A percentile compares a stretch with the other conserved stretches of the same genome.
Evolutionary conservation across 805 yeast species (phyloP).

Genomic region (Zygosaccharomyces siamensis): DNA sequence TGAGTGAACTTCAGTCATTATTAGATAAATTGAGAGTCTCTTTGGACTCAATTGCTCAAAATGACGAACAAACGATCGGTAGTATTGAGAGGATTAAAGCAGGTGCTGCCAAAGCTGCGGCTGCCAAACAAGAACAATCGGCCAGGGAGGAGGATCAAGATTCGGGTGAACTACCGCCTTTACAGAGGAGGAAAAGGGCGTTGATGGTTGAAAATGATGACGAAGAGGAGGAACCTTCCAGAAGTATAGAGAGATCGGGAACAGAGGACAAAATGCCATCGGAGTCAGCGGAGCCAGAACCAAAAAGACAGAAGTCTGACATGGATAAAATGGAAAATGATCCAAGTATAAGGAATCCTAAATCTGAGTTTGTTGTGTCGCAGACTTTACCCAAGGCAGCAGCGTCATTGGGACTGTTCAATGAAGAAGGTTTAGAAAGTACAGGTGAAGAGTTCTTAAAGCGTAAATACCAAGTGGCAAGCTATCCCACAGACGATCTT

Average conservation of each 20-base stretch:
- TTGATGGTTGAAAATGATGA: conserved; percentile 12
- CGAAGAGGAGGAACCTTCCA: conserved; percentile 11
- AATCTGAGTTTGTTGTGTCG: conserved; percentile 66
- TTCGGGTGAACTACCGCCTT: not conserved
- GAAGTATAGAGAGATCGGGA: not conserved
- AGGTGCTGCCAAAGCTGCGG: not conserved
- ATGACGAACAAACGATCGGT: conserved; percentile 21
- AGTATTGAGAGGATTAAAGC: not conserved
- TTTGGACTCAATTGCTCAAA: conserved; percentile 21
- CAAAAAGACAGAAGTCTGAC: conserved; percentile 17
- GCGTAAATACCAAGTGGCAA: conserved; percentile 77
- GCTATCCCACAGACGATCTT: conserved; percentile 79
- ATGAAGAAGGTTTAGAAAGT: conserved; percentile 57
- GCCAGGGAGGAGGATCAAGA: conserved; percentile 1
- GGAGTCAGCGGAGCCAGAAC: conserved; percentile 5
- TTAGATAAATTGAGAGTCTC: conserved; percentile 29
- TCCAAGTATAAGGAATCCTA: conserved; percentile 62
- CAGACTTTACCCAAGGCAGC: conserved; percentile 67
- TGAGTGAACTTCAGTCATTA: conserved; percentile 41
- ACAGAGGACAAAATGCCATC: not conserved
- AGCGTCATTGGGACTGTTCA: conserved; percentile 57
- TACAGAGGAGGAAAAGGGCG: conserved; percentile 15
- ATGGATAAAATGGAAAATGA: conserved; percentile 43
- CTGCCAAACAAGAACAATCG: not conserved
- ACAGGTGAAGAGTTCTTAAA: conserved; percentile 73